phyloP scores from a whole-genome alignment of 805 yeast species.

The Candida schatavii region DNA sequence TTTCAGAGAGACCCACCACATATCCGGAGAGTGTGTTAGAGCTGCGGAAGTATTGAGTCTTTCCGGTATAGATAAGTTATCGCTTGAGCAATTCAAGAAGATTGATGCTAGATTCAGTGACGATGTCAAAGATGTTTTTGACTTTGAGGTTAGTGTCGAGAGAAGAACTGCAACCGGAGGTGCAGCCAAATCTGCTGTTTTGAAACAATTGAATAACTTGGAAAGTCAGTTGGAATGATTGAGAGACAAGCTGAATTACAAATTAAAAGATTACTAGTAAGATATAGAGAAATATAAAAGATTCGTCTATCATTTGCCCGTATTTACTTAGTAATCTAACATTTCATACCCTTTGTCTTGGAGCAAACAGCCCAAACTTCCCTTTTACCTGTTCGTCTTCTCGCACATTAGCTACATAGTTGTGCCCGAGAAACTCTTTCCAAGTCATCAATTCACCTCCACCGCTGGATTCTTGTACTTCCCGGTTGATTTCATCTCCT shows the following conservation, averaged over 20 bases:
- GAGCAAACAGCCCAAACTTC: no score
- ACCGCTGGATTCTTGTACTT: neutral
- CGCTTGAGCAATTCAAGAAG: slow-evolving; percentile 69
- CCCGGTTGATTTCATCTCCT: no score
- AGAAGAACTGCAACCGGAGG: slow-evolving; percentile 97
- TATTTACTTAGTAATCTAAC: no score
- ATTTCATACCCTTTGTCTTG: no score
- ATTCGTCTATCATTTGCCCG: no score
- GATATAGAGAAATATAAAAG: slow-evolving; percentile 2
- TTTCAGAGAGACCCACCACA: slow-evolving; percentile 98
- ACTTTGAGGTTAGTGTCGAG: slow-evolving; percentile 93
- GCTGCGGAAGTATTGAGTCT: slow-evolving; percentile 75
- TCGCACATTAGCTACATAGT: no score
- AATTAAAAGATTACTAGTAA: neutral
- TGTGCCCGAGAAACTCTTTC: neutral
- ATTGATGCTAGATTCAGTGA: slow-evolving; percentile 78
- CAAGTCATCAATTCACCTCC: neutral
- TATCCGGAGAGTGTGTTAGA: slow-evolving; percentile 96
- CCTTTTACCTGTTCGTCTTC: no score
- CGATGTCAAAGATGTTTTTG: slow-evolving; percentile 82
- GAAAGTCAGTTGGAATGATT: slow-evolving; percentile 13
- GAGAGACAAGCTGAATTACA: neutral
- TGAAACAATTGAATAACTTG: slow-evolving; percentile 58
- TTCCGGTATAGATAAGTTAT: slow-evolving; percentile 82
- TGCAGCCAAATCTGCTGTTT: slow-evolving; percentile 88